phyloP scores from a whole-genome alignment of 2,329 filamentous ascomycete species.

The Dactylellina haptotyla region DNA sequence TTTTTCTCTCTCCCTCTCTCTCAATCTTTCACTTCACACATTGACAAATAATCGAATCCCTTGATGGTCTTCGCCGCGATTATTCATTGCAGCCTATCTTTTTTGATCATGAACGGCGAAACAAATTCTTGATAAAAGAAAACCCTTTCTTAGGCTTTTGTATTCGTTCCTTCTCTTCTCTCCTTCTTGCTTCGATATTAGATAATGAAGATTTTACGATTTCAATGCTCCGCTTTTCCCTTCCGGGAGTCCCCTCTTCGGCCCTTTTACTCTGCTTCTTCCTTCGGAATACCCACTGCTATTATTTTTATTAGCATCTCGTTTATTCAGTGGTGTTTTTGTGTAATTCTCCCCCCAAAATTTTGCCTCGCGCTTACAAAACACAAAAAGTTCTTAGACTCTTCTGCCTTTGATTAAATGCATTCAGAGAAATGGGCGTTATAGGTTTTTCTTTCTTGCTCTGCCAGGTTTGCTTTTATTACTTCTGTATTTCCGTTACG shows the following conservation, averaged over 20 bases:
- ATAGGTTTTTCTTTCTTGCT: constrained; percentile 21
- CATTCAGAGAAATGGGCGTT: constrained; percentile 54
- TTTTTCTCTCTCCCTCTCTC: background rate
- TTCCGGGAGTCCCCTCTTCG: constrained; percentile 27
- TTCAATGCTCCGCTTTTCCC: constrained; percentile 22
- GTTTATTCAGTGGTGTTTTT: constrained; percentile 48
- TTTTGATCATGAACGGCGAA: constrained; percentile 43
- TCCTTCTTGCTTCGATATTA: constrained; percentile 42
- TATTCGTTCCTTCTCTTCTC: constrained; percentile 34
- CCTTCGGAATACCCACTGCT: constrained; percentile 50
- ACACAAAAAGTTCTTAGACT: constrained; percentile 53
- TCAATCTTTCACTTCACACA: constrained; percentile 8
- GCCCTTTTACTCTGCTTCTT: constrained; percentile 36
- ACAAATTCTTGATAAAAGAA: constrained; percentile 25
- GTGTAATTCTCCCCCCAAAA: constrained; percentile 7
- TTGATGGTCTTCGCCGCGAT: constrained; percentile 10
- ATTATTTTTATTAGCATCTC: constrained; percentile 50
- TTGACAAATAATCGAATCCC: constrained; percentile 9
- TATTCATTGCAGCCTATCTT: constrained; percentile 24
- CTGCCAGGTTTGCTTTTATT: constrained; percentile 2
- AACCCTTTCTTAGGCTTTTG: constrained; percentile 42
- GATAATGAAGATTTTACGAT: constrained; percentile 53
- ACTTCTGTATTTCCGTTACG: background rate
- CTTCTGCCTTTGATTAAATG: constrained; percentile 39
- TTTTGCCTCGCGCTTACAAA: constrained; percentile 24